A percentile compares a stretch with the other conserved stretches of the same genome.
phyloP scores from a whole-genome alignment of 768 basidiomycete species.

The Boletus pseudopeckii region DNA sequence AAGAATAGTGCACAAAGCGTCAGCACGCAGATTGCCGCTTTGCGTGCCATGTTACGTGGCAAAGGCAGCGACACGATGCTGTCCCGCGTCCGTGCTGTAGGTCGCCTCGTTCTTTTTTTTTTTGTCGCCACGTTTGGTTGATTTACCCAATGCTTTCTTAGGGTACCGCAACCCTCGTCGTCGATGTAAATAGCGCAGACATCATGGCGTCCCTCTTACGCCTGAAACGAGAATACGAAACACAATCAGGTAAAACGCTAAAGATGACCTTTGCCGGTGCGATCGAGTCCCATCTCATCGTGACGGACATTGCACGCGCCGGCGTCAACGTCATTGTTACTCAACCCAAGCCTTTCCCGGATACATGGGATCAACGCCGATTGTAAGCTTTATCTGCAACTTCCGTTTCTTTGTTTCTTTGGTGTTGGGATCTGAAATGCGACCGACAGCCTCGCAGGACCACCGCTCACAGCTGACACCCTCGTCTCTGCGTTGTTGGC shows the following conservation, averaged over 20 bases:
- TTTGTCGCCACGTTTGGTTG: not conserved
- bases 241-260: slow-evolving; percentile 53
- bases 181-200: slow-evolving; percentile 67
- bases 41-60: slow-evolving; percentile 58
- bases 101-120: not conserved
- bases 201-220: slow-evolving; percentile 67
- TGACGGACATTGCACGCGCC: slow-evolving; percentile 62
- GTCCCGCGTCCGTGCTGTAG: slow-evolving; percentile 14
- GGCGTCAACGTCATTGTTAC: slow-evolving; percentile 70
- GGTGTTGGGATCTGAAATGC: not conserved
- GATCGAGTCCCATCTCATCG: slow-evolving; percentile 62
- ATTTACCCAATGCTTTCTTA: slow-evolving; percentile 16
- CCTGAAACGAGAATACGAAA: slow-evolving; percentile 66
- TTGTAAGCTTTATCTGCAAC: slow-evolving; percentile 42
- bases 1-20: slow-evolving; percentile 45
- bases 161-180: slow-evolving; percentile 64
- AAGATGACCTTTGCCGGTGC: slow-evolving; percentile 62
- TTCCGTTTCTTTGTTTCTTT: not conserved
- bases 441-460: slow-evolving; percentile 56
- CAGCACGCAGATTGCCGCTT: slow-evolving; percentile 61
- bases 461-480: slow-evolving; percentile 59
- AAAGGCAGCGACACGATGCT: slow-evolving; percentile 43
- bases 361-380: slow-evolving; percentile 60
- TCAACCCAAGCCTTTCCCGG: slow-evolving; percentile 59
- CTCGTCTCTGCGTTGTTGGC: slow-evolving; percentile 51